Percentiles rank a stretch among this genome's conserved stretches.
Conservation (phyloP, 2,329 filamentous ascomycete genomes). For the Waltergamsia citrina region DNA sequence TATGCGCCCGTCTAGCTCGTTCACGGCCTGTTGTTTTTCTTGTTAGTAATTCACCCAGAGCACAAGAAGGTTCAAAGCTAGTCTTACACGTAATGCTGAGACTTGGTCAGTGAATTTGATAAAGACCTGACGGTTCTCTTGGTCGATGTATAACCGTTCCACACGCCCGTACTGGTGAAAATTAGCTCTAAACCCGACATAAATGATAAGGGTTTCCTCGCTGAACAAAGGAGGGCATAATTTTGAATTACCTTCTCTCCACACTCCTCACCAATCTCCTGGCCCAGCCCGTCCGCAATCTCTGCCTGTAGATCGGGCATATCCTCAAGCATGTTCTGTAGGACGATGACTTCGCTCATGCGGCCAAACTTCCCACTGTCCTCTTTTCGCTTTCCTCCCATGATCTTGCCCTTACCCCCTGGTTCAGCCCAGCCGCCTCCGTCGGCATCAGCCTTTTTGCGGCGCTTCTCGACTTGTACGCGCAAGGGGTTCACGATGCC, state of each 20-base stretch:
- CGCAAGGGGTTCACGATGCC: constrained; percentile 80
- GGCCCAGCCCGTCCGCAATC: constrained; percentile 65
- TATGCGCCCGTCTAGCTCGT: constrained; percentile 75
- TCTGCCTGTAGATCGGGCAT: constrained; percentile 71
- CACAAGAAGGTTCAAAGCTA: not conserved
- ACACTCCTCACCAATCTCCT: constrained; percentile 95
- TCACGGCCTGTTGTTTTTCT: constrained; percentile 57
- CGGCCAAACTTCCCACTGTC: constrained; percentile 52
- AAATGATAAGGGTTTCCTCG: too few species aligned
- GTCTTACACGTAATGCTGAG: constrained; percentile 68
- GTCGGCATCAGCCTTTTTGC: constrained; percentile 68
- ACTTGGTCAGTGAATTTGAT: constrained; percentile 86
- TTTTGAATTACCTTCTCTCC: constrained; percentile 61
- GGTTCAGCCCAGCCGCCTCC: constrained; percentile 69
- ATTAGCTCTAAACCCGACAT: too few species aligned
- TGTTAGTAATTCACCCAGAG: not conserved
- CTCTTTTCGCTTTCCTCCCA: constrained; percentile 38
- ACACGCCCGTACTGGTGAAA: constrained; percentile 81
- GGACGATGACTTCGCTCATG: constrained; percentile 75
- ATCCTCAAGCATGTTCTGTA: constrained; percentile 78
- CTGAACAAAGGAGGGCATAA: too few species aligned
- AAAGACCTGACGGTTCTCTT: constrained; percentile 62
- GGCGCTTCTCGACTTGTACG: constrained; percentile 77
- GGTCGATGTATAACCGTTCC: constrained; percentile 68
- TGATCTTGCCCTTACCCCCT: constrained; percentile 65